phyloP scores from a whole-genome alignment of 345 rosid species.

The Populus nigra region DNA sequence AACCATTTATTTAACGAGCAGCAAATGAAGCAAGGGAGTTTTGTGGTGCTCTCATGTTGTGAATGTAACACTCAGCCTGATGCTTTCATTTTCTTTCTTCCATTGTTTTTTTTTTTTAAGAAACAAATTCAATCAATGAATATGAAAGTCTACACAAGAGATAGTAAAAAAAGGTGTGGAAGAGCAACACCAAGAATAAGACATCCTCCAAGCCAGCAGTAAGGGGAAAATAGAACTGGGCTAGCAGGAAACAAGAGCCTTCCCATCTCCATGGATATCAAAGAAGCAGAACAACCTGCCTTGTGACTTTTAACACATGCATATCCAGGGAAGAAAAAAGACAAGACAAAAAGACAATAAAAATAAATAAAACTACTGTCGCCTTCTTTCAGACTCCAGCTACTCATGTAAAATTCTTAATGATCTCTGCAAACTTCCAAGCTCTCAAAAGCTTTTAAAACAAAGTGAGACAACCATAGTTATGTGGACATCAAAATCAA shows the following conservation, averaged over 20 bases:
- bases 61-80: neutral
- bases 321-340: neutral
- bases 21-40: neutral
- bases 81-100: neutral
- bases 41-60: neutral
- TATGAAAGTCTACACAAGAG: neutral
- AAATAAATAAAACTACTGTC: neutral
- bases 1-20: neutral
- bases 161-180: neutral
- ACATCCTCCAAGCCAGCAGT: no score
- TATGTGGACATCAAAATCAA: neutral
- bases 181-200: no score
- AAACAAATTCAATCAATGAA: neutral
- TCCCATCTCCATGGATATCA: no score
- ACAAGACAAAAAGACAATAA: neutral
- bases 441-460: neutral
- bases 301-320: neutral
- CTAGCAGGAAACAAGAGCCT: neutral
- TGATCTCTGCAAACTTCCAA: neutral
- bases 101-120: no score
- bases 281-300: neutral
- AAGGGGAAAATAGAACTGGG: neutral
- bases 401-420: neutral
- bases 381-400: neutral
- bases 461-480: neutral